Percentiles rank a stretch among this genome's conserved stretches.
These are phyloP conservation scores for Fusarium pilosicola DNA, from an alignment of 2,329 filamentous ascomycete species.

Conservation along the genomic window DNA sequence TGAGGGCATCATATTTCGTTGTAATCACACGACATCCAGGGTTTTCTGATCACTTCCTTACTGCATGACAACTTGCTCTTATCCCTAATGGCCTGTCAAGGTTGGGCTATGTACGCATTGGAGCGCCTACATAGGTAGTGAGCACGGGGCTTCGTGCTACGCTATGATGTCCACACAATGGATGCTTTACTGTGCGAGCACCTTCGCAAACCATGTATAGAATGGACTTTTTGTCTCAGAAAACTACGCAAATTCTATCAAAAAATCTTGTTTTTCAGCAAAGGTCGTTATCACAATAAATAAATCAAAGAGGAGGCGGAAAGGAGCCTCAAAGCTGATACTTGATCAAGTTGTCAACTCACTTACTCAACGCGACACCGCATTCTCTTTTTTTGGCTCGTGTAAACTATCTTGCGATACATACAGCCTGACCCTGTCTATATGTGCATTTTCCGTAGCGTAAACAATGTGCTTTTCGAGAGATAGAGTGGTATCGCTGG, in stretches of 20 bases:
- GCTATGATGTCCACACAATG: neutral
- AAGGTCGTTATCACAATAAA: neutral
- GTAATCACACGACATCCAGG: neutral
- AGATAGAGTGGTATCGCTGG: constrained; percentile 7
- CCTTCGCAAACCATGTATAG: neutral
- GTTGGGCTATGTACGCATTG: neutral
- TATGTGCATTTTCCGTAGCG: constrained; percentile 22
- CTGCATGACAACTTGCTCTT: neutral
- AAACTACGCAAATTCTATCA: neutral
- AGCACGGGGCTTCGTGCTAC: neutral
- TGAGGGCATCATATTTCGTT: neutral
- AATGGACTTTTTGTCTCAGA: neutral
- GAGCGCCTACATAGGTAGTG: neutral
- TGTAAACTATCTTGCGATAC: constrained; percentile 32
- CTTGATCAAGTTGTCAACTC: constrained; percentile 29
- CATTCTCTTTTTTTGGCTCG: constrained; percentile 32
- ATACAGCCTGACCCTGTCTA: constrained; percentile 33
- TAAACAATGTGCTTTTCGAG: constrained; percentile 16
- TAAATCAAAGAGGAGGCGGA: constrained; percentile 34
- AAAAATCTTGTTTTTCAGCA: neutral
- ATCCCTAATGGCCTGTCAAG: too few species aligned
- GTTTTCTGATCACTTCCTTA: neutral
- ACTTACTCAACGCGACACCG: constrained; percentile 21
- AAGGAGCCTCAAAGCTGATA: constrained; percentile 28
- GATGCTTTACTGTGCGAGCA: neutral